Evolutionary conservation across 345 rosid genomes (phyloP).

Genomic region (Brassica cretica): DNA sequence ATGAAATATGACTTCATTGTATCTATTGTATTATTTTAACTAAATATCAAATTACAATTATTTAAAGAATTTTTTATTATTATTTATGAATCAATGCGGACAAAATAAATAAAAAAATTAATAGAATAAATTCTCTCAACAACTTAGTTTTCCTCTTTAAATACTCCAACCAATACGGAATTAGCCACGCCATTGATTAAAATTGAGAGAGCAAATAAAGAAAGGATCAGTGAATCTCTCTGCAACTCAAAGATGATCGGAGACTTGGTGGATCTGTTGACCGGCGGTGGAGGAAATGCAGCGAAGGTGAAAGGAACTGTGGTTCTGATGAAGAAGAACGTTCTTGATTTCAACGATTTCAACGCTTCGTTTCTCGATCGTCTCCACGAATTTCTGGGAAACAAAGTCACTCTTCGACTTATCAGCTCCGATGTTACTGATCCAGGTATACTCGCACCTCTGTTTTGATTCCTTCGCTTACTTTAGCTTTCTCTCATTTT

Average conservation of each 20-base stretch:
- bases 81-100: neutral
- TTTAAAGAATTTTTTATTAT: too few species aligned
- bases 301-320: constrained; percentile 64
- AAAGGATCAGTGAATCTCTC: neutral
- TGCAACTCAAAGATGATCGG: constrained; percentile 30
- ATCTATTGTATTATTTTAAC: too few species aligned
- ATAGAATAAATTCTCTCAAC: neutral
- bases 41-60: too few species aligned
- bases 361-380: constrained; percentile 63
- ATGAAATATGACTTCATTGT: too few species aligned
- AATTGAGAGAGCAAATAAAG: neutral
- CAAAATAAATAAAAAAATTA: neutral
- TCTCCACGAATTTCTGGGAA: constrained; percentile 62
- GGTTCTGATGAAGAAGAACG: constrained; percentile 87
- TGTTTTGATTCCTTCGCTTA: neutral
- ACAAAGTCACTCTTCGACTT: constrained; percentile 66
- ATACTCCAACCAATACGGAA: constrained; percentile 9
- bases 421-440: constrained; percentile 59
- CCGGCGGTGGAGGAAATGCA: constrained; percentile 29
- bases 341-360: constrained; percentile 80
- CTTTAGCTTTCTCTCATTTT: neutral
- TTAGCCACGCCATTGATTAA: neutral
- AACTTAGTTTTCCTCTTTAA: constrained; percentile 1
- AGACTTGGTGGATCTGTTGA: constrained; percentile 32
- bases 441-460: constrained; percentile 32